Evolutionary conservation across 306 rosid species (phyloP).

Genomic region (Sophora flavescens): DNA sequence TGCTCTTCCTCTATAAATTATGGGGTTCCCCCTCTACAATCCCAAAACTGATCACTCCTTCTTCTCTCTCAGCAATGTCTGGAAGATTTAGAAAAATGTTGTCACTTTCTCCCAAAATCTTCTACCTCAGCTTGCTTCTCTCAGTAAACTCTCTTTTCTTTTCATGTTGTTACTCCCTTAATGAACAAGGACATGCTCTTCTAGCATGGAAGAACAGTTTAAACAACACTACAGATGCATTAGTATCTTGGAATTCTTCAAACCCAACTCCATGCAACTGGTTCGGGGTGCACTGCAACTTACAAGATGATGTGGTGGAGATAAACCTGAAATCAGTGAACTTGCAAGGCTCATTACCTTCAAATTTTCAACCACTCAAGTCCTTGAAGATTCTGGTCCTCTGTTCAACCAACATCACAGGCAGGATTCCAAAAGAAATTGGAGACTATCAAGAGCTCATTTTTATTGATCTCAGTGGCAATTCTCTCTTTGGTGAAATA

Average conservation of each 20-base stretch:
- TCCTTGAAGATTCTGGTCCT: constrained; percentile 62
- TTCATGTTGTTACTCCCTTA: constrained; percentile 66
- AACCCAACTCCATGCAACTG: constrained; percentile 77
- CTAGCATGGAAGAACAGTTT: constrained; percentile 78
- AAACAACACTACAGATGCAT: constrained; percentile 52
- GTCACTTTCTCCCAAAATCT: constrained; percentile 55
- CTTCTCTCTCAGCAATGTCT: constrained; percentile 73
- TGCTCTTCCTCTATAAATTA: constrained; percentile 70
- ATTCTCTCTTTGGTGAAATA: constrained; percentile 71
- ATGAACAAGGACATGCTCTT: constrained; percentile 86
- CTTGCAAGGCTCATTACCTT: constrained; percentile 80
- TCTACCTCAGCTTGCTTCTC: constrained; percentile 58
- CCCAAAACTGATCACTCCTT: constrained; percentile 68
- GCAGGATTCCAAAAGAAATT: constrained; percentile 70
- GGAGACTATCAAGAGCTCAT: constrained; percentile 67
- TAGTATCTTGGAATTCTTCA: constrained; percentile 72
- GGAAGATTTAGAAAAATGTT: constrained; percentile 53
- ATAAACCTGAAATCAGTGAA: constrained; percentile 62
- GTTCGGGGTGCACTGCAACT: constrained; percentile 79
- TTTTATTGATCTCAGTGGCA: constrained; percentile 66
- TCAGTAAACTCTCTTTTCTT: constrained; percentile 60
- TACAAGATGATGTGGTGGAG: constrained; percentile 64
- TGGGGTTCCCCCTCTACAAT: constrained; percentile 71
- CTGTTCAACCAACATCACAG: constrained; percentile 71
- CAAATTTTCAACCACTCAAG: constrained; percentile 69